Conservation (phyloP, 2,329 filamentous ascomycete genomes). For the Microsporum audouinii region DNA sequence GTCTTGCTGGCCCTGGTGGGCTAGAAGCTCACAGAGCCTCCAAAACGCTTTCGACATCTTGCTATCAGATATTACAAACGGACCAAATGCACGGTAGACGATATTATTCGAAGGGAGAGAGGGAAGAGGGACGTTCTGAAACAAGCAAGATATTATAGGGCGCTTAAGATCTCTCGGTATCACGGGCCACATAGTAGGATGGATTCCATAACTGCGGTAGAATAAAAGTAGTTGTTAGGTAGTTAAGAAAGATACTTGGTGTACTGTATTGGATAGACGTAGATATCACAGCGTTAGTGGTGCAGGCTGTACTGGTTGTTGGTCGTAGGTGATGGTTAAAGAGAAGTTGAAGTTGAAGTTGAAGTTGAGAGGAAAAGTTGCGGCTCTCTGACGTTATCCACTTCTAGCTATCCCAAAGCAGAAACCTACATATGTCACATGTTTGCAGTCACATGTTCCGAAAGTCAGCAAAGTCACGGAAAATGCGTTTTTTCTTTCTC, state of each 20-base stretch:
- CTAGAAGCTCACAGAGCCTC: slow-evolving; percentile 10
- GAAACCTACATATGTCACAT: background rate
- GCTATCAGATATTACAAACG: slow-evolving; percentile 1
- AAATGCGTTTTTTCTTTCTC: background rate
- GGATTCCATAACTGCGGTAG: background rate
- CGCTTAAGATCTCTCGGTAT: background rate
- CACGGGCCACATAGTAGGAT: background rate
- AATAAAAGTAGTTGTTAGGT: background rate
- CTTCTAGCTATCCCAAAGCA: background rate
- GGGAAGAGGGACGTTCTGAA: background rate
- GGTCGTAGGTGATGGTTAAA: background rate
- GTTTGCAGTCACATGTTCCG: background rate
- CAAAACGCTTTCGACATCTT: slow-evolving; percentile 9
- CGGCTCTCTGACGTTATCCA: background rate
- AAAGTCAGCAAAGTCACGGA: background rate
- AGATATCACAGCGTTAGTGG: background rate
- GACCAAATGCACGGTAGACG: slow-evolving; percentile 9
- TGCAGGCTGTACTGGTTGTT: background rate
- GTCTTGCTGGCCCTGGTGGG: slow-evolving; percentile 4
- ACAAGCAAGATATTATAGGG: background rate
- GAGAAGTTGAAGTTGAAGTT: background rate
- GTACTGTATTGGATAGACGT: background rate
- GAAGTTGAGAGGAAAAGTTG: background rate
- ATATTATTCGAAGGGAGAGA: background rate
- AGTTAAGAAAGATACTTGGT: background rate